Evolutionary conservation across 305 asterid genomes (phyloP), one percentile per base, ranked within the genome.

Genomic region (Galium porrigens): DNA sequence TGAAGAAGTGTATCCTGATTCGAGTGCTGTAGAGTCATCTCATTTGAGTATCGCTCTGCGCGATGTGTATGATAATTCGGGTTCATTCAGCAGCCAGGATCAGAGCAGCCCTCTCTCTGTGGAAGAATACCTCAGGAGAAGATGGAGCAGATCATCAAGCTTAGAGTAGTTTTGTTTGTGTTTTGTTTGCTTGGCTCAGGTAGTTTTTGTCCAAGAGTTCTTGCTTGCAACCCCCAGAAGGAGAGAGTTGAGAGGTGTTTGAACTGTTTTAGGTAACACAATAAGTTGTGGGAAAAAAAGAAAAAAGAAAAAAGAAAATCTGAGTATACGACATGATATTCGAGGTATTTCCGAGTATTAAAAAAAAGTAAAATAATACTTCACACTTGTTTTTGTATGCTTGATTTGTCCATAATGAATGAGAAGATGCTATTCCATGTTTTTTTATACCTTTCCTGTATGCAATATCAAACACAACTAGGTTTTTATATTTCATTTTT

Each of bases 1-100:
- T 27, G 98, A 91, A 67, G 98, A 91, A 79, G 96, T 91, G 29
- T 89, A 91, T 82, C 95, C 95, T 48, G 85, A 86, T 73, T 88
- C 90, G 58, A 74, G 90, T 59, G 86, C 86, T 53, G 85, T 86
- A 44, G 95, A 86, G 73, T 85, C 95, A 18, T 85, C 95, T 27
- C 95, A 89, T 81, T 69, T 89, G 51, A 74, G 84, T 67, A 83
- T 85, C 37, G 98, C 95, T 1, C 78, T 88, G 39, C 81, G 83
- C 64, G 96, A 86, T 72, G 77, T 88, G 20, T 74, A 78, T 63
- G 88, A 86, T 27, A 72, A 63, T 54, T 73, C 82, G 5, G 71
- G 88, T 25, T 84, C 95, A 57, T 80, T 80, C 68, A 83, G 86
- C 82, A 89, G 95, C 74, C 68, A 71, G 61, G 92, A 87, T 49